Base-by-base conservation (phyloP, 2,329 filamentous ascomycete genomes). In the Aspergillus costaricaensis region DNA sequence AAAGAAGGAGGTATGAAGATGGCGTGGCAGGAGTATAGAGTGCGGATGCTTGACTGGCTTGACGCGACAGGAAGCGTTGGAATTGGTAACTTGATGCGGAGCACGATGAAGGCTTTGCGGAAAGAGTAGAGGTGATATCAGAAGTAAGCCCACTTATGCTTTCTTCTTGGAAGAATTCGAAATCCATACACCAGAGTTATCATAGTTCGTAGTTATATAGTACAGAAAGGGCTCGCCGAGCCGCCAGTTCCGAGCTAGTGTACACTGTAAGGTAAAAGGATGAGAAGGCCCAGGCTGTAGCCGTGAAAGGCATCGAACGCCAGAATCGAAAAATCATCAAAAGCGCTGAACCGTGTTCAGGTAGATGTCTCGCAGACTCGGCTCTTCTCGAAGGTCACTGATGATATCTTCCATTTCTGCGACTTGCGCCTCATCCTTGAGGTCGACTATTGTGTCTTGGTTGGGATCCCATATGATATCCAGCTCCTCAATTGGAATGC, bases 391-490 rank as follows among this genome's bases (percentile, higher is more conserved):
- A 43, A 82, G 62, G 23, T 65, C 61, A 63, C 73, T 72, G 14
- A 88, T 61, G 55, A 96, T 84, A 4, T 83, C 80, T 47, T 81
- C 80, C 27, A 97, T 79, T 17, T 81, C 78, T 53, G 83, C 78
- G 0, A 83, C 82, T 1, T 84, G 81, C 12, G 84, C 80, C 14
- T 83, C 78, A 15, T 84, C 82, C 60, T 88, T 83, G 41, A 93
- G 68, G 7, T 81, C 79, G 17, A 91, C 85, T 72, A 85, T 86
- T 0, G 90, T 93, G 63, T 96, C 92, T 69, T 89, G 86, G 62
- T 94, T 95, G 0, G 92, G 85, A 61, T 89, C 86, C 88, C 91
- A 97, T 47, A 96, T 83, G 55, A 97, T 94, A 58, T 96, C 91
- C 17, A 87, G 87, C 66, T 86, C 88, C 58, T 89, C 80, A 49